Evolutionary conservation across 164 flowering plant species (phyloP).

Genomic region (Aristolochia californica): DNA sequence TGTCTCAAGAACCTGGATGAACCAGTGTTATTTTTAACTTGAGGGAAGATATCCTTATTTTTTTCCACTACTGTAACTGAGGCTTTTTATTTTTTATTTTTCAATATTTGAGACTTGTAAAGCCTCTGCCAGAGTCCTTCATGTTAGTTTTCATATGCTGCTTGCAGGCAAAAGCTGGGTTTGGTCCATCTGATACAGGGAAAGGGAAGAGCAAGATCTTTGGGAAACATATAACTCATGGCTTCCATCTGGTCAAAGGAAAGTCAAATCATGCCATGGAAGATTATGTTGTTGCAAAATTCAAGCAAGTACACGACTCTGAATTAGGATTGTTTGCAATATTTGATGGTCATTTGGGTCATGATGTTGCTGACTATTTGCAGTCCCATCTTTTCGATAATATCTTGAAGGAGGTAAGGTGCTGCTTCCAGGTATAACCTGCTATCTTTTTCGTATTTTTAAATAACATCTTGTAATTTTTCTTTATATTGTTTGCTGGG

Average conservation of each 20-base stretch:
- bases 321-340: constrained; percentile 94
- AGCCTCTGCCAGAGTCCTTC: not conserved
- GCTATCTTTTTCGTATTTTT: not conserved
- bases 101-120: too few relatives aligned
- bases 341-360: constrained; percentile 90
- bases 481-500: not conserved
- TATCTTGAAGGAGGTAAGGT: constrained; percentile 67
- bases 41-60: too few relatives aligned
- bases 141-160: not conserved
- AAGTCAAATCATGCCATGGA: constrained; percentile 75
- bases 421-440: constrained; percentile 2
- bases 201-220: constrained; percentile 83
- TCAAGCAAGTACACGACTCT: constrained; percentile 51
- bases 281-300: constrained; percentile 77
- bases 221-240: constrained; percentile 53
- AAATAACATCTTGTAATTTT: not conserved
- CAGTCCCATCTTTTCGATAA: constrained; percentile 65
- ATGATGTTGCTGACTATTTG: constrained; percentile 66
- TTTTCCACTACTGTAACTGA: too few relatives aligned
- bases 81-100: too few relatives aligned
- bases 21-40: too few relatives aligned
- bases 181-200: constrained; percentile 67
- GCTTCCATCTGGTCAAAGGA: constrained; percentile 74
- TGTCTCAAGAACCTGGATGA: too few relatives aligned
- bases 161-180: constrained; percentile 64